Base-by-base conservation (phyloP, 768 basidiomycete genomes). In the Scleroderma citrinum region DNA sequence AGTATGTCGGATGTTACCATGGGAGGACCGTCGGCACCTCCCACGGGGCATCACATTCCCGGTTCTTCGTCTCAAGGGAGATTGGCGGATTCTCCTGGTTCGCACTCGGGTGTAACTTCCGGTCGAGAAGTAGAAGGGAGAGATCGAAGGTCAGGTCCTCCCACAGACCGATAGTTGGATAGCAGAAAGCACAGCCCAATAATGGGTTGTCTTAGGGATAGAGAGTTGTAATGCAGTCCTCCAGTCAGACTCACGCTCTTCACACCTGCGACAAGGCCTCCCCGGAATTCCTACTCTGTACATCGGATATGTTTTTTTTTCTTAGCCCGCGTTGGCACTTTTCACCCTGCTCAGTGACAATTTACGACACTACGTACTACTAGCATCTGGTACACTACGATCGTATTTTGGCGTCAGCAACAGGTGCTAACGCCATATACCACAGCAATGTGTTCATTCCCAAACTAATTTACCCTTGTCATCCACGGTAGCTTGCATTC, bases 401-500 rank as follows among this genome's bases (percentile, higher is more conserved):
- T 52, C 32, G 48, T 50, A 37, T 41, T 26, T 37, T 37, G 44
- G 20, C 46, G 16, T 21, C 14, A 42, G 30, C 43, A 32, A 12
- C 17, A 5, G 30, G 14, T 13, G 3, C 7, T 17, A 11, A 31
- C 29, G 29, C 40, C 48, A 45, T 24, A 3, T 23, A 37, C 38
- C 39, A 36, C 31, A 45, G 36, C 13, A 32, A 24, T 43, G 13
- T 19, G 34, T 24, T 66, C 59, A 80, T 52, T 80, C 79, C 77
- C 78, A 83, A 38, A 83, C 77, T 54, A 83, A 55, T 59, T 78
- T 78, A 29, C 82, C 83, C 20, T 63, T 66, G 35, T 71, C 71
- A 54, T 82, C 76, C 23, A 85, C 77, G n/a, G 59, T 65, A 0
- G 82, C 78, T n/a, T 67, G 74, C 80, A 82, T 82, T 16, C 82